Percentiles rank a stretch among this genome's conserved stretches.
Conservation (phyloP, 805 yeast genomes). For the Teunomyces atbi region DNA sequence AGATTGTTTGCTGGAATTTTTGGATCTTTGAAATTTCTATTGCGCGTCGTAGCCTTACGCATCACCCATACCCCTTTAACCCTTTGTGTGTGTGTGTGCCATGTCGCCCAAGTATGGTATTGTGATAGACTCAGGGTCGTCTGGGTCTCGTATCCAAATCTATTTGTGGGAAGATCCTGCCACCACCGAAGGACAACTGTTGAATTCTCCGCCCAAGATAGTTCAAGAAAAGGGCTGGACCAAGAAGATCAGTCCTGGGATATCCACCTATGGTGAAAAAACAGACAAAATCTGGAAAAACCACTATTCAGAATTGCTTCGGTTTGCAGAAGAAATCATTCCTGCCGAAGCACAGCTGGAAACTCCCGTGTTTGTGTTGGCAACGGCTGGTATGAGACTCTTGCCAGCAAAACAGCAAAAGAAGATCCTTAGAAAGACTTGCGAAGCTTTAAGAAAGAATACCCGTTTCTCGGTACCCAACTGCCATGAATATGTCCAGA, state of each 20-base stretch:
- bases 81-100: background rate
- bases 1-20: background rate
- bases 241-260: conserved; percentile 75
- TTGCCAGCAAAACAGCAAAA: conserved; percentile 54
- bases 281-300: conserved; percentile 61
- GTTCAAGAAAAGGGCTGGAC: conserved; percentile 67
- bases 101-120: conserved; percentile 61
- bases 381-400: conserved; percentile 96
- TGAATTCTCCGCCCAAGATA: conserved; percentile 67
- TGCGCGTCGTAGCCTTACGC: background rate
- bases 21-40: background rate
- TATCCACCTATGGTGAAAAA: conserved; percentile 59
- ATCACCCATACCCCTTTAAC: background rate
- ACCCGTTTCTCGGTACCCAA: conserved; percentile 55
- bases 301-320: conserved; percentile 65
- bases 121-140: conserved; percentile 92
- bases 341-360: conserved; percentile 58
- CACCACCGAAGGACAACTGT: conserved; percentile 24
- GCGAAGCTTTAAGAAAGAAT: conserved; percentile 52
- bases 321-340: conserved; percentile 66
- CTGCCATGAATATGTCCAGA: conserved; percentile 72
- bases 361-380: conserved; percentile 88
- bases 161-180: conserved; percentile 69
- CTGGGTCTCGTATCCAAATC: conserved; percentile 86
- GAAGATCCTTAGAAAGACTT: conserved; percentile 57